Percentiles rank a stretch among this genome's conserved stretches.
Conservation (phyloP, 1,284 basidiomycete species). For the Serendipita sp. region DNA sequence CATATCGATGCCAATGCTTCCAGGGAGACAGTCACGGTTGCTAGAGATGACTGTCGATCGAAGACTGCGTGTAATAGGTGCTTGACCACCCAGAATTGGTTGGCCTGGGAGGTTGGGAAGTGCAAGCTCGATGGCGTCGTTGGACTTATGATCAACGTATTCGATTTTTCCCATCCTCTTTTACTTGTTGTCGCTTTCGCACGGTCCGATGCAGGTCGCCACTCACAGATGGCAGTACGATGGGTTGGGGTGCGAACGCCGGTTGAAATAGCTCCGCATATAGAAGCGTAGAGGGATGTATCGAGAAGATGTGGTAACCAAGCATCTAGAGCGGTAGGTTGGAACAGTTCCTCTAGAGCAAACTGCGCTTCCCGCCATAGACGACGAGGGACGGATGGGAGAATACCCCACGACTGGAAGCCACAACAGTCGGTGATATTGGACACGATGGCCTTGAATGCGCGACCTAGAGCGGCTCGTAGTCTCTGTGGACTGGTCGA, state of each 20-base stretch:
- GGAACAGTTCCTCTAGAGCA: slow-evolving; percentile 44
- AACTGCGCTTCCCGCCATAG: slow-evolving; percentile 38
- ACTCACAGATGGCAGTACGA: slow-evolving; percentile 43
- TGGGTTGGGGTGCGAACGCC: slow-evolving; percentile 39
- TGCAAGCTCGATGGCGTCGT: background rate
- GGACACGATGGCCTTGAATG: slow-evolving; percentile 39
- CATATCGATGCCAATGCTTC: slow-evolving; percentile 48
- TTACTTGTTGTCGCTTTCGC: slow-evolving; percentile 34
- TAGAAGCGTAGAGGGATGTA: slow-evolving; percentile 27
- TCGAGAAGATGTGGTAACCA: slow-evolving; percentile 47
- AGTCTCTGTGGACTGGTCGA: slow-evolving; percentile 28
- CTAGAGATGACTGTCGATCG: slow-evolving; percentile 11
- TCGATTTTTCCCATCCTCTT: slow-evolving; percentile 52
- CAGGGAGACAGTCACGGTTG: slow-evolving; percentile 5
- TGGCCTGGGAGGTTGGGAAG: slow-evolving; percentile 9
- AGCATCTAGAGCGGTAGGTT: slow-evolving; percentile 47
- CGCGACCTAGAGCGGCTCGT: slow-evolving; percentile 44
- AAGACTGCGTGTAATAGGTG: background rate
- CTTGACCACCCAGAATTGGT: slow-evolving; percentile 19
- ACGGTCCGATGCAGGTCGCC: slow-evolving; percentile 45
- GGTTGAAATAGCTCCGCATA: slow-evolving; percentile 43
- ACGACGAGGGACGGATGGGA: slow-evolving; percentile 31
- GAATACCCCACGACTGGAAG: slow-evolving; percentile 44
- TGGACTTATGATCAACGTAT: slow-evolving; percentile 13
- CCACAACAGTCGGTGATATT: slow-evolving; percentile 50